Evolutionary conservation across 768 basidiomycete species (phyloP).

Genomic region (Melanogaster broomeanus): DNA sequence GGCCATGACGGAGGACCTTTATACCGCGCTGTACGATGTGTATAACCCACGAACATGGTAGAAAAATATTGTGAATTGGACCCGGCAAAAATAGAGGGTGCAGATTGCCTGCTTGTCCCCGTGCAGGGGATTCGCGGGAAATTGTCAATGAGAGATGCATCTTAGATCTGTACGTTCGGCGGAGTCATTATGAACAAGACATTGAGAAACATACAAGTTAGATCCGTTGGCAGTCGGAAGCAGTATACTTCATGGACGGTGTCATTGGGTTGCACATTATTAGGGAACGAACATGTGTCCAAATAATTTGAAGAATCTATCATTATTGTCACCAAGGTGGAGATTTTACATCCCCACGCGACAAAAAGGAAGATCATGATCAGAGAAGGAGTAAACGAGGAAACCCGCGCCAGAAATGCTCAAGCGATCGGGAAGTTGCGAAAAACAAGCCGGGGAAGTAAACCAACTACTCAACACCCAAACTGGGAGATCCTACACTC

Average conservation of each 20-base stretch:
- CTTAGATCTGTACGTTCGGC: slow-evolving; percentile 33
- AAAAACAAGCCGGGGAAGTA: slow-evolving; percentile 8
- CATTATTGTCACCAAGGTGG: slow-evolving; percentile 3
- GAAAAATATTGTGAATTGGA: slow-evolving; percentile 27
- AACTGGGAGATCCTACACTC: slow-evolving; percentile 12
- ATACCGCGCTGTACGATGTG: slow-evolving; percentile 23
- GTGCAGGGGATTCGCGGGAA: slow-evolving; percentile 38
- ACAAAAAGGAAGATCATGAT: slow-evolving; percentile 16
- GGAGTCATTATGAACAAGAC: slow-evolving; percentile 20
- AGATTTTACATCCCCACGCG: slow-evolving; percentile 5
- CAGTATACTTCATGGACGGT: slow-evolving; percentile 16
- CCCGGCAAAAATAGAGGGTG: slow-evolving; percentile 35
- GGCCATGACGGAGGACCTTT: slow-evolving; percentile 26
- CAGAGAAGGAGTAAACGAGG: slow-evolving; percentile 7
- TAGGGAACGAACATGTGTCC: too few species aligned
- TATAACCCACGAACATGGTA: slow-evolving; percentile 27
- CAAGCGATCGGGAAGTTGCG: slow-evolving; percentile 23
- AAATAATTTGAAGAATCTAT: background rate
- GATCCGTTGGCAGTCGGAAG: slow-evolving; percentile 28
- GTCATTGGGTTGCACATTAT: slow-evolving; percentile 12
- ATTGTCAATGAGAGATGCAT: slow-evolving; percentile 23
- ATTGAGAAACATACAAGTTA: slow-evolving; percentile 28
- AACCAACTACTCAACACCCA: slow-evolving; percentile 20
- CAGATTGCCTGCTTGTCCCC: slow-evolving; percentile 31
- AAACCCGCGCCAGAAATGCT: background rate